Conservation (phyloP, 2,329 filamentous ascomycete species). For the Penicillium sp. region DNA sequence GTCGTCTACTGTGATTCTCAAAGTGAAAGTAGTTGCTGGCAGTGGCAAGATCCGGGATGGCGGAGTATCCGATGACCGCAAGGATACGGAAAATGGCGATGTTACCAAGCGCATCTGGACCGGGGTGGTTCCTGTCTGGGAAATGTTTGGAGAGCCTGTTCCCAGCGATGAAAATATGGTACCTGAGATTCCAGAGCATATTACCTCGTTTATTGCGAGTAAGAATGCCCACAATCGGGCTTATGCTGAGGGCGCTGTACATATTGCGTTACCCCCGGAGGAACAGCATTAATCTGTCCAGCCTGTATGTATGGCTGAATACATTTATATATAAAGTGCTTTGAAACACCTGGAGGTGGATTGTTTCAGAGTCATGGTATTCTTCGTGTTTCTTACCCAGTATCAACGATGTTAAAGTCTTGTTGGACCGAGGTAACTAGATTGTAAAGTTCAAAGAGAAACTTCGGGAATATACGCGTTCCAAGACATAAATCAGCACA, state of each 20-base stretch:
- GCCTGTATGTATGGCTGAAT: not conserved
- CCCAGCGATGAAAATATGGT: slow-evolving; percentile 61
- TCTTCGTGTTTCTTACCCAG: too few species aligned
- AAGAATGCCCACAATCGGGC: slow-evolving; percentile 47
- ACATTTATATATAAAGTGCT: too few species aligned
- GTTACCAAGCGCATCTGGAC: slow-evolving; percentile 57
- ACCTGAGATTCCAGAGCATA: slow-evolving; percentile 61
- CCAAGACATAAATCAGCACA: too few species aligned
- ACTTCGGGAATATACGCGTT: too few species aligned
- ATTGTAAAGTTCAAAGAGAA: too few species aligned
- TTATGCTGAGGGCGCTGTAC: slow-evolving; percentile 37
- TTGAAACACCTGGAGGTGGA: too few species aligned
- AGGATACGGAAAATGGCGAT: slow-evolving; percentile 52
- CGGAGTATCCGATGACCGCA: slow-evolving; percentile 61
- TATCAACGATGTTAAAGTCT: too few species aligned
- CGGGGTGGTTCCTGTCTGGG: slow-evolving; percentile 65
- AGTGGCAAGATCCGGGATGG: slow-evolving; percentile 75
- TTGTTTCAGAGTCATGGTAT: too few species aligned
- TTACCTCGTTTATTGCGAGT: slow-evolving; percentile 55
- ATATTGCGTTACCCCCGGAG: not conserved
- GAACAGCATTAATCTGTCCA: not conserved
- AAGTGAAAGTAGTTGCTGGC: slow-evolving; percentile 67
- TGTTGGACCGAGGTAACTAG: too few species aligned
- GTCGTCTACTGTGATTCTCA: slow-evolving; percentile 71
- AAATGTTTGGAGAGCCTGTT: slow-evolving; percentile 64